Base-by-base conservation (phyloP, 2,329 filamentous ascomycete species). In the Cordyceps fumosorosea region DNA sequence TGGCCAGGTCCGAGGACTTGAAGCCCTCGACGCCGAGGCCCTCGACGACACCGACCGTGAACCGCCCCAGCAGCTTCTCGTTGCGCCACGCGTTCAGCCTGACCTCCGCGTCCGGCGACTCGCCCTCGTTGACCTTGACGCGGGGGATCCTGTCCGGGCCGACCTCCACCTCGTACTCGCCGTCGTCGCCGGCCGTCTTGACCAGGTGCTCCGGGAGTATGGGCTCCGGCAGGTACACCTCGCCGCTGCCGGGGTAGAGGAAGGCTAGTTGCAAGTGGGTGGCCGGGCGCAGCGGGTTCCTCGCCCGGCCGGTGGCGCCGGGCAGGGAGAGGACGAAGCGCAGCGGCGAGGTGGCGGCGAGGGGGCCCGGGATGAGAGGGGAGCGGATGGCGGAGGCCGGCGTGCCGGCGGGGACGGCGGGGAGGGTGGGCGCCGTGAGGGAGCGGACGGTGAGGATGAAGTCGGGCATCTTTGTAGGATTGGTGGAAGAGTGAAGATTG, bases 51-150 rank as follows among this genome's bases (percentile, higher is more conserved):
- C 53, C 53, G 32, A 56, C 20, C 14, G 40, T 32, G 16, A n/a
- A 56, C 18, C 29, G 20, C 3, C 37, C 53, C 16, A 56, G 53
- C 3, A 56, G 37, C 40, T 32, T 56, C 7, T 56, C 53, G 16
- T 45, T 29, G 16, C 53, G 53, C 53, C 53, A 56, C 10, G 53
- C 53, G 7, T 56, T 29, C n/a, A 56, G 0, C 18, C 40, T 22
- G 24, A 45, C 37, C 37, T 56, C 53, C n/a, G 53, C 53, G 37
- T 56, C 53, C 10, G 53, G 53, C 7, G 53, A 29, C 53, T 45
- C 53, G 53, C 40, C 37, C 37, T 56, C 53, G 53, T 56, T 56
- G 53, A 56, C 40, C 53, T 56, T 56, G 53, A 32, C 53, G 16
- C 53, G 53, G 7, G 8, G 12, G 7, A 56, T 45, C 10, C 32